Base-by-base conservation (phyloP, 129 eudicot species). In the Arctium lappa region DNA sequence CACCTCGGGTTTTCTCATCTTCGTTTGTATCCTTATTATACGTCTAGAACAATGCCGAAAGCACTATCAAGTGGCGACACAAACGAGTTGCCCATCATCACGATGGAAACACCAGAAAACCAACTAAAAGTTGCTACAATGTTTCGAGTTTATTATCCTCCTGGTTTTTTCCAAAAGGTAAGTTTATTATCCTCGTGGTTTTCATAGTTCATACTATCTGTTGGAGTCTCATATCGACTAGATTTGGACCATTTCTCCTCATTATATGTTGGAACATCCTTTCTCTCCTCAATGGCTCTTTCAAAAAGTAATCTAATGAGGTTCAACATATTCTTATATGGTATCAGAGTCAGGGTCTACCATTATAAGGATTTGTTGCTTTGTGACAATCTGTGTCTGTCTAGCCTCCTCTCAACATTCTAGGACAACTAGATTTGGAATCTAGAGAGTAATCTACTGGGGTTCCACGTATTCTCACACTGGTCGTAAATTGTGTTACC, bases 121-220 rank as follows among this genome's bases (percentile, higher is more conserved):
- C 18, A 15, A 15, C 80, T 42, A 62, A 81, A 31, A 30, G 34
- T 40, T 5, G 22, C 75, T 32, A 31, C 53, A 1, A 63, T 31
- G n/a, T 63, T 34, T 39, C 46, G 16, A 30, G 15, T 39, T 40
- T 7, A 63, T 70, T 81, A 81, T 62, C 85, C 85, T 39, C 80
- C 75, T 5, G 74, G 85, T 32, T 81, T 81, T 63, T 6, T 53
- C 3, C 33, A 40, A 33, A 81, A 81, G 80, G 85, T 63, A 74
- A 56, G 7, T n/a, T 4, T 56, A 56, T 56, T 2, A 2, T 16
- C 27, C 8, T 56, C 65, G 27, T 56, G 1, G 8, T 56, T 56
- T 56, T 56, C 27, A 15, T 56, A 56, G 1, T 56, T 15, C 65
- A 15, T 15, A 5, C 1, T 53, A 4, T 56, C 27, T 4, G 65